Percentiles rank a stretch among this genome's conserved stretches.
phyloP scores from a whole-genome alignment of 164 flowering plant species.

The Piper betle region DNA sequence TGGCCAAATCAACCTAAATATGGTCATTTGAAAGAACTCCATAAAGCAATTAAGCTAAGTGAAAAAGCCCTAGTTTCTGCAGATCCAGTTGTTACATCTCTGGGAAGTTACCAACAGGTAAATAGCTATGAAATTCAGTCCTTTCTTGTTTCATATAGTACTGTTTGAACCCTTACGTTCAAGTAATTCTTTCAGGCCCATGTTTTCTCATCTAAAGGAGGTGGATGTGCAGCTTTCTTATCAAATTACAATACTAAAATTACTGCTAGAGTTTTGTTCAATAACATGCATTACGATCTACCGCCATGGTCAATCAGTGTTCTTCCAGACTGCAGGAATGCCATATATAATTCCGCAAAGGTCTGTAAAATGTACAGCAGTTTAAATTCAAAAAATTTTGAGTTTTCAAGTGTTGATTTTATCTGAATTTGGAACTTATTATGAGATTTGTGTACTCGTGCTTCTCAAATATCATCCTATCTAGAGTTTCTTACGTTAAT shows the following conservation, averaged over 20 bases:
- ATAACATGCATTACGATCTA: slow-evolving; percentile 55
- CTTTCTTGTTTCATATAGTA: background rate
- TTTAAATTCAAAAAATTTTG: background rate
- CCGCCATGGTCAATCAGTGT: slow-evolving; percentile 99
- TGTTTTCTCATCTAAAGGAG: slow-evolving; percentile 49
- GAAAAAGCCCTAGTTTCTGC: slow-evolving; percentile 70
- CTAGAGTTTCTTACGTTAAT: too few relatives aligned
- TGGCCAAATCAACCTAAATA: slow-evolving; percentile 81
- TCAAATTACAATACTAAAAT: slow-evolving; percentile 44
- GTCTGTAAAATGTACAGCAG: slow-evolving; percentile 23
- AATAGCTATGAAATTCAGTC: background rate
- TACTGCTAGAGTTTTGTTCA: slow-evolving; percentile 53
- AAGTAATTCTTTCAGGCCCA: slow-evolving; percentile 47
- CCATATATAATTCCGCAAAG: slow-evolving; percentile 76
- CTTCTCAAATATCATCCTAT: too few relatives aligned
- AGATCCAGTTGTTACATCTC: slow-evolving; percentile 51
- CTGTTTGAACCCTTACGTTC: background rate
- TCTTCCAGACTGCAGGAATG: slow-evolving; percentile 85
- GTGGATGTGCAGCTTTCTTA: slow-evolving; percentile 83
- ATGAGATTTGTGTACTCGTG: too few relatives aligned
- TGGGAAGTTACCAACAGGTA: slow-evolving; percentile 31
- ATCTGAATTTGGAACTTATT: background rate
- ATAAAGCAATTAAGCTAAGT: slow-evolving; percentile 69
- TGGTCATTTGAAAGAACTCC: slow-evolving; percentile 83
- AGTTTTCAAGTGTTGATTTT: background rate